A percentile compares a stretch with the other conserved stretches of the same genome.
phyloP scores from a whole-genome alignment of 805 yeast species.

The Saturnispora hagleri region DNA sequence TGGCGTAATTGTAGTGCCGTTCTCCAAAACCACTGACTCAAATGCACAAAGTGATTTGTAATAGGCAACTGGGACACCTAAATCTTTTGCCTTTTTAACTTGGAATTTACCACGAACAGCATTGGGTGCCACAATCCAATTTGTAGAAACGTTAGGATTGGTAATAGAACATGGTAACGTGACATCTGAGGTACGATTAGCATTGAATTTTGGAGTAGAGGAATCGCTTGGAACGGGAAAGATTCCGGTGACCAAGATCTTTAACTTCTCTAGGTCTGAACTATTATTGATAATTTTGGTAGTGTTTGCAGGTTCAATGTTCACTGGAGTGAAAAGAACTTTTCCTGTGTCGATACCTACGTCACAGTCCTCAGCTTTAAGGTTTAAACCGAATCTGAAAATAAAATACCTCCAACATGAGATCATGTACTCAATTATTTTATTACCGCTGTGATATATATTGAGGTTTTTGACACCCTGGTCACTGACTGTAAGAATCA shows the following conservation, averaged over 20 bases:
- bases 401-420: slow-evolving; percentile 84
- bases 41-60: slow-evolving; percentile 57
- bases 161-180: slow-evolving; percentile 19
- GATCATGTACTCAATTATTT: slow-evolving; percentile 44
- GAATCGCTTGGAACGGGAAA: slow-evolving; percentile 18
- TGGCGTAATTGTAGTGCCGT: slow-evolving; percentile 54
- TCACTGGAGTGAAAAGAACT: slow-evolving; percentile 18
- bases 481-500: slow-evolving; percentile 72
- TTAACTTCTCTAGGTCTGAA: slow-evolving; percentile 8
- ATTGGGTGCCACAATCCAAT: slow-evolving; percentile 57
- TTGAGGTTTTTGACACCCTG: slow-evolving; percentile 53
- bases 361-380: slow-evolving; percentile 24
- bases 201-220: slow-evolving; percentile 7
- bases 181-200: slow-evolving; percentile 17
- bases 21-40: slow-evolving; percentile 40
- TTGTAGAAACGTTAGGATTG: slow-evolving; percentile 38
- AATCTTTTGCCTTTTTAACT: slow-evolving; percentile 49
- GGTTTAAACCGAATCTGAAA: slow-evolving; percentile 60
- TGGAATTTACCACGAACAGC: slow-evolving; percentile 73
- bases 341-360: slow-evolving; percentile 7
- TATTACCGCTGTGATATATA: slow-evolving; percentile 42
- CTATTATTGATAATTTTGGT: neutral
- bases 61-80: slow-evolving; percentile 59
- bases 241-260: slow-evolving; percentile 12
- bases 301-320: slow-evolving; percentile 10